Percentiles rank a stretch among this genome's conserved stretches.
Conservation (phyloP, 2,329 filamentous ascomycete genomes). For the Chaetomium strumarium region DNA sequence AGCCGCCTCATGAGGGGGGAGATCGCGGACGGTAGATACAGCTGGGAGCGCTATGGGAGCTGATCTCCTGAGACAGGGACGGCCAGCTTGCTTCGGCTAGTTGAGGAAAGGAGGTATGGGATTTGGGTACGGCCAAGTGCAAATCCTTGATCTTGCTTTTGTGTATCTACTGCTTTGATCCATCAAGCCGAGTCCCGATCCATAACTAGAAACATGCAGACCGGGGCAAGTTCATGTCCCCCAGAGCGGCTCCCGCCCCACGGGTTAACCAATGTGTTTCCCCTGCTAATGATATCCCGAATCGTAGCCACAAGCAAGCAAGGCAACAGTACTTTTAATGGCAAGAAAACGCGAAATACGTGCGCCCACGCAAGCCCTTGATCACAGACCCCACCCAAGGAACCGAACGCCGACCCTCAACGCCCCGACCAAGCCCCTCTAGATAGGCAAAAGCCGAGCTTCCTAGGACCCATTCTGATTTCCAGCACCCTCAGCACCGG, state of each 20-base stretch:
- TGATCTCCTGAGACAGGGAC: not conserved
- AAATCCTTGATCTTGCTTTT: not conserved
- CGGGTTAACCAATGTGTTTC: too few species aligned
- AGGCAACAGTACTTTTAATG: too few species aligned
- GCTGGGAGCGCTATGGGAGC: not conserved
- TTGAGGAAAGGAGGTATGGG: not conserved
- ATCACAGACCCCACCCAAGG: not conserved
- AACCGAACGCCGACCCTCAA: not conserved
- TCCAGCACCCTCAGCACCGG: slow-evolving; percentile 18
- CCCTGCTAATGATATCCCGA: too few species aligned
- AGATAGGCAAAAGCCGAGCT: not conserved
- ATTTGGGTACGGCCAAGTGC: not conserved
- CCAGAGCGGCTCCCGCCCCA: too few species aligned
- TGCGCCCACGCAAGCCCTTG: not conserved
- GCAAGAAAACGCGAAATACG: too few species aligned
- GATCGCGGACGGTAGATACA: not conserved
- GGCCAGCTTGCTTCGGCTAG: not conserved
- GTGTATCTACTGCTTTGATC: not conserved
- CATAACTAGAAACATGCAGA: not conserved
- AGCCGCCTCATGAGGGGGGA: slow-evolving; percentile 22
- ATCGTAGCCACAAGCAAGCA: too few species aligned
- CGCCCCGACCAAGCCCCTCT: not conserved
- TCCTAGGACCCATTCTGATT: slow-evolving; percentile 8
- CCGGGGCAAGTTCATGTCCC: too few species aligned
- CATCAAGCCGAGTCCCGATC: not conserved